phyloP scores from a whole-genome alignment of 202 grass and related monocot species.

The Musa balbisiana region DNA sequence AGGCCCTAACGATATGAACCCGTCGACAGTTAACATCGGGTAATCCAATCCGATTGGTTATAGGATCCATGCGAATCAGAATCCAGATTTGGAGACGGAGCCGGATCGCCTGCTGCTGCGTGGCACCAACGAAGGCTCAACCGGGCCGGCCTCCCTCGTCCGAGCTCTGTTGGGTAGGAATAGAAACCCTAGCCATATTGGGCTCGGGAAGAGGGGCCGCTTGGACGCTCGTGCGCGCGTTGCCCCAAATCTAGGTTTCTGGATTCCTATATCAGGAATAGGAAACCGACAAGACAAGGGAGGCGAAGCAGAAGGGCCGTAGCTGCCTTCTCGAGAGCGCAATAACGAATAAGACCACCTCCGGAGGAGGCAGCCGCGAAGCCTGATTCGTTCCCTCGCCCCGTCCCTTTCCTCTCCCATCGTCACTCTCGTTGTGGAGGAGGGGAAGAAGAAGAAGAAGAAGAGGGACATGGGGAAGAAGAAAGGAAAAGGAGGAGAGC shows the following conservation, averaged over 20 bases:
- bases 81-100: too few species aligned
- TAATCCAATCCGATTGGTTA: too few species aligned
- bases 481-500: constrained; percentile 19
- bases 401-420: neutral
- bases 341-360: neutral
- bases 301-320: neutral
- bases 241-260: neutral
- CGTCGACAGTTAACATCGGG: too few species aligned
- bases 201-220: neutral
- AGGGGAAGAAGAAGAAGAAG: neutral
- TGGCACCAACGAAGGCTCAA: too few species aligned
- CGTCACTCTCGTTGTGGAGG: neutral
- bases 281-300: neutral
- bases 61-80: too few species aligned
- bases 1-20: too few species aligned
- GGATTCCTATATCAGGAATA: neutral
- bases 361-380: neutral
- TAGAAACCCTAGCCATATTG: neutral
- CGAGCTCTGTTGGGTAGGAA: neutral
- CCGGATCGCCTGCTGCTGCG: too few species aligned
- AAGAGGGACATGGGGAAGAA: constrained; percentile 41
- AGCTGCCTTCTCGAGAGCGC: neutral
- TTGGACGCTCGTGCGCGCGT: neutral
- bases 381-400: neutral
- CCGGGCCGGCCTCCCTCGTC: too few species aligned